phyloP scores from a whole-genome alignment of 73 alveolate species.

The Paramecium caudatum region DNA sequence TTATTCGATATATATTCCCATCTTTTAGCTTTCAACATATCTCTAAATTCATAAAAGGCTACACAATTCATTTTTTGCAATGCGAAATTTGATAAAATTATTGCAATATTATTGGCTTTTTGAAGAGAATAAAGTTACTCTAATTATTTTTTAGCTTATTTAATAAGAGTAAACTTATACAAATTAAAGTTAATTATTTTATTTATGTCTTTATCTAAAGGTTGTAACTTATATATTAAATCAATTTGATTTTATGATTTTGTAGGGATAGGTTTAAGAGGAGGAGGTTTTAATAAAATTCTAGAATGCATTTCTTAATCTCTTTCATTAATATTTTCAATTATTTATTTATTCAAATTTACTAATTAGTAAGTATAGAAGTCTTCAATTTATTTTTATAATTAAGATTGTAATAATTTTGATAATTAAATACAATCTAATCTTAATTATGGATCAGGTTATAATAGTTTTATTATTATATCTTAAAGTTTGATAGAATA shows the following conservation, averaged over 20 bases:
- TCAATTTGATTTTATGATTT: no score
- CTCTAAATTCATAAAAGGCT: neutral
- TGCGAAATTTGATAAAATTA: neutral
- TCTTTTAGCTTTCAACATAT: neutral
- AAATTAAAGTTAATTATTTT: neutral
- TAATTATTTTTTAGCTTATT: neutral
- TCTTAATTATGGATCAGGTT: neutral
- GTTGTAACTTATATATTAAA: neutral
- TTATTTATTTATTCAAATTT: no score
- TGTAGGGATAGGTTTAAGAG: no score
- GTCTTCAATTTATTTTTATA: no score
- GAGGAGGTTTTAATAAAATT: no score
- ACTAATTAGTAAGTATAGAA: no score
- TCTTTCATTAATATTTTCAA: no score
- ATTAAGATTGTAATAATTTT: no score
- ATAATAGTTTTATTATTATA: neutral
- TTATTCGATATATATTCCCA: neutral
- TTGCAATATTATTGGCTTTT: no score
- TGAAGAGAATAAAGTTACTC: no score
- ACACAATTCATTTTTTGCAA: conserved; percentile 16
- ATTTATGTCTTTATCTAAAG: neutral
- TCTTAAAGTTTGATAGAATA: neutral
- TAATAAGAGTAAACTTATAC: neutral
- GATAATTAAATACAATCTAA: no score
- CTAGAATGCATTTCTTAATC: no score